Evolutionary conservation across 192 early-diverging fungal species (phyloP).

Genomic region (Coemansia javaensis): DNA sequence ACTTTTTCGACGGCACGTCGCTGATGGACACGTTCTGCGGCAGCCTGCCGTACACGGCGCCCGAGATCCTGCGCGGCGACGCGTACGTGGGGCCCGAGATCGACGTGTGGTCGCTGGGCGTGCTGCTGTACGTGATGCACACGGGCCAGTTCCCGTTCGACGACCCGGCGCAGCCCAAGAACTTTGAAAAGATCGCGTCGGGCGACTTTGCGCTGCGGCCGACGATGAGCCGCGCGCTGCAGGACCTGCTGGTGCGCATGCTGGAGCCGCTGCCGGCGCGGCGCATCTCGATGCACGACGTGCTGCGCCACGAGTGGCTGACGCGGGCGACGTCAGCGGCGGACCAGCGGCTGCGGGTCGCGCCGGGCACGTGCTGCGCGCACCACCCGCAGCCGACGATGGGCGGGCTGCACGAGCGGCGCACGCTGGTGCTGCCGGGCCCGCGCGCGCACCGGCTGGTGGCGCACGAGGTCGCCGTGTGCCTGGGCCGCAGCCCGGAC

Average conservation of each 20-base stretch:
- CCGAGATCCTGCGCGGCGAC: conserved; percentile 88
- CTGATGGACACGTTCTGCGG: conserved; percentile 86
- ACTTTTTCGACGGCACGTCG: conserved; percentile 63
- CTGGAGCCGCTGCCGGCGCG: conserved; percentile 31
- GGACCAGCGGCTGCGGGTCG: no score
- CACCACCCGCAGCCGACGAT: conserved; percentile 7
- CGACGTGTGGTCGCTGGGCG: conserved; percentile 93
- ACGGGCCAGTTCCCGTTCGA: conserved; percentile 64
- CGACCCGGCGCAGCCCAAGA: conserved; percentile 42
- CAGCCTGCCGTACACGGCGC: conserved; percentile 82
- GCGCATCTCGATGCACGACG: conserved; percentile 27
- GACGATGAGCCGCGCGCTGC: conserved; percentile 28
- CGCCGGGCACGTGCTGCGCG: conserved; percentile 17
- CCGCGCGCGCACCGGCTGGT: conserved; percentile 17
- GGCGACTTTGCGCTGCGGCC: conserved; percentile 48
- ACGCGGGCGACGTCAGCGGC: background rate
- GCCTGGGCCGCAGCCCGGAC: conserved; percentile 32
- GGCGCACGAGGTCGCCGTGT: conserved; percentile 35
- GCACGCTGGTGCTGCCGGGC: conserved; percentile 23
- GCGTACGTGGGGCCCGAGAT: conserved; percentile 92
- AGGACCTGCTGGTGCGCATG: conserved; percentile 46
- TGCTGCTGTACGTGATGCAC: conserved; percentile 82
- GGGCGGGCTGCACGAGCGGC: conserved; percentile 15
- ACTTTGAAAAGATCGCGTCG: conserved; percentile 56
- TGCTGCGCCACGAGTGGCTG: conserved; percentile 41